A percentile compares a stretch with the other conserved stretches of the same genome.
These are phyloP conservation scores for Ophiocordyceps robertsii DNA, from an alignment of 2,329 filamentous ascomycete genomes.

Conservation along the genomic window DNA sequence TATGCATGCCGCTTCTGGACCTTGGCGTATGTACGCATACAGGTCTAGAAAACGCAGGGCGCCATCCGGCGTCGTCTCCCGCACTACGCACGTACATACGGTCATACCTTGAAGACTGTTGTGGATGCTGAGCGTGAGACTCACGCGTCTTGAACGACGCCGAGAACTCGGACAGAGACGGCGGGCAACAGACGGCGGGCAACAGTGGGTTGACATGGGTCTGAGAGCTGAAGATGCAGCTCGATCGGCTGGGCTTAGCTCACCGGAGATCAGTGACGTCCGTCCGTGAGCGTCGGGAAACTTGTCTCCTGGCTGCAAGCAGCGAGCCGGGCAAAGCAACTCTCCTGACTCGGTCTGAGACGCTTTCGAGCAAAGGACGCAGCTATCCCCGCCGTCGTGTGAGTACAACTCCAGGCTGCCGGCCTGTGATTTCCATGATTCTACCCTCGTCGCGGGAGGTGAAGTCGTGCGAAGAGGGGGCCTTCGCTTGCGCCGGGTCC, in stretches of 20 bases:
- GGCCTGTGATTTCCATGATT: background rate
- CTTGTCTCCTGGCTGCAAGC: background rate
- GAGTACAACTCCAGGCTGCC: background rate
- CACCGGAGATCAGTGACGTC: background rate
- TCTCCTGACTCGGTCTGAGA: background rate
- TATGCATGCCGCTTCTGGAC: too few relatives aligned
- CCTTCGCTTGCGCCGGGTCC: background rate
- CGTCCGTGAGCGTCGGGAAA: background rate
- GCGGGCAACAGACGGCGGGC: background rate
- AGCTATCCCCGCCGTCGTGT: slow-evolving; percentile 2
- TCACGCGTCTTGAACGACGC: background rate
- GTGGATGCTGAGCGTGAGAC: too few relatives aligned
- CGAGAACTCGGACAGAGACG: background rate
- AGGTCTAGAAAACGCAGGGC: too few relatives aligned
- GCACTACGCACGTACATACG: too few relatives aligned
- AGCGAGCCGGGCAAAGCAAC: background rate
- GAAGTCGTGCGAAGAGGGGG: background rate
- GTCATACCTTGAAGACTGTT: too few relatives aligned
- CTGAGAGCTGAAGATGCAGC: slow-evolving; percentile 1
- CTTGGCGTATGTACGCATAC: too few relatives aligned
- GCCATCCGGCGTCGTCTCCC: too few relatives aligned
- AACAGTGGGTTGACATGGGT: background rate
- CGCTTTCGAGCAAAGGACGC: background rate
- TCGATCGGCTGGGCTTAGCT: background rate
- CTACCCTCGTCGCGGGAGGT: background rate